Evolutionary conservation across 306 rosid genomes (phyloP).

Genomic region (Benincasa hispida): DNA sequence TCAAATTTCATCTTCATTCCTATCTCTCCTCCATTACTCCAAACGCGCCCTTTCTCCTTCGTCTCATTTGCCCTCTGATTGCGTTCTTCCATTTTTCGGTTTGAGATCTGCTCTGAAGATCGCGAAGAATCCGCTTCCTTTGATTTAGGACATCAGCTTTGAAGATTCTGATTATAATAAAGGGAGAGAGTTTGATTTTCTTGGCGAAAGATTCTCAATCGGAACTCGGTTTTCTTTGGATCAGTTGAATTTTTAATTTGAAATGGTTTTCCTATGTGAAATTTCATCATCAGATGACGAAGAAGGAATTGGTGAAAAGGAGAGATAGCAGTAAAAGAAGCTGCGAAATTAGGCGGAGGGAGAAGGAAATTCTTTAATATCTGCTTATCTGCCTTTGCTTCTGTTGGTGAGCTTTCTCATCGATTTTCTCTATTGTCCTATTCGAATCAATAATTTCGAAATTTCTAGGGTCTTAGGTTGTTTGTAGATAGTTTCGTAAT

Average conservation of each 20-base stretch:
- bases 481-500: neutral
- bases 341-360: neutral
- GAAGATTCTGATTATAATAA: neutral
- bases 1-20: neutral
- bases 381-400: neutral
- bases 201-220: neutral
- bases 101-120: neutral
- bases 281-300: neutral
- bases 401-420: neutral
- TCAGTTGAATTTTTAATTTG: neutral
- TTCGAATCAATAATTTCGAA: neutral
- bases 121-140: neutral
- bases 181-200: neutral
- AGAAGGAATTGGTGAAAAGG: constrained; percentile 2
- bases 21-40: neutral
- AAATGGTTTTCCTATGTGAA: constrained; percentile 5
- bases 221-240: neutral
- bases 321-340: neutral
- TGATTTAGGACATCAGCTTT: neutral
- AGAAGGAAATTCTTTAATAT: neutral
- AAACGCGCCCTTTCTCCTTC: neutral
- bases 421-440: neutral
- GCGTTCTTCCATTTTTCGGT: neutral
- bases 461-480: neutral
- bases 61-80: neutral